phyloP scores from a whole-genome alignment of 495 filamentous ascomycete genomes.

The Penicillium silybi region DNA sequence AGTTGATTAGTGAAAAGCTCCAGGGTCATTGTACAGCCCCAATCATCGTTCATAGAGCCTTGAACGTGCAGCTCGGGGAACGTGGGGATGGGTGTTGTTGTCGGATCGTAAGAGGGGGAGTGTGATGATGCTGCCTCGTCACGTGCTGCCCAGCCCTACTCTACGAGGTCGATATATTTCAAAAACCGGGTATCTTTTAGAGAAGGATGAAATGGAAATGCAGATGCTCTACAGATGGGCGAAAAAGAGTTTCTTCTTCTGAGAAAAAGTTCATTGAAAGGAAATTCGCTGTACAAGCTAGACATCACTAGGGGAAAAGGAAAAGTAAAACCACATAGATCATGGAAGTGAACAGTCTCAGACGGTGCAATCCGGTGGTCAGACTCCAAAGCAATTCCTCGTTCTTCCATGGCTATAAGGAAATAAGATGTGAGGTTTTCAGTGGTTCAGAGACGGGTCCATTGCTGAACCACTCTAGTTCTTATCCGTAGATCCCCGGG shows the following conservation, averaged over 20 bases:
- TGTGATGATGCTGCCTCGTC: constrained; percentile 8
- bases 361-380: neutral
- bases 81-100: constrained; percentile 19
- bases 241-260: neutral
- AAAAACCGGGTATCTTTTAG: neutral
- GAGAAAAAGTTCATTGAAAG: constrained; percentile 11
- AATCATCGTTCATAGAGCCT: constrained; percentile 22
- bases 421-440: neutral
- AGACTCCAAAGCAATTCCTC: neutral
- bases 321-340: constrained; percentile 4
- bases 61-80: constrained; percentile 17
- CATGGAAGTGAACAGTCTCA: constrained; percentile 2
- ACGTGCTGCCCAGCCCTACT: constrained; percentile 15
- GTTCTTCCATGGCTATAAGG: neutral
- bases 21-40: constrained; percentile 31
- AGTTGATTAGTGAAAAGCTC: constrained; percentile 12
- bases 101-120: constrained; percentile 26
- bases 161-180: neutral
- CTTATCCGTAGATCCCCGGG: constrained; percentile 25
- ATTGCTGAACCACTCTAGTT: constrained; percentile 14
- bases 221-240: neutral
- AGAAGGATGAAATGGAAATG: neutral
- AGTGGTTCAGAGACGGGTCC: neutral
- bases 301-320: constrained; percentile 14
- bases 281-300: constrained; percentile 22